Evolutionary conservation across 164 flowering plant genomes (phyloP), one percentile per base, ranked within the genome.

Genomic region (Chimonanthus praecox): DNA sequence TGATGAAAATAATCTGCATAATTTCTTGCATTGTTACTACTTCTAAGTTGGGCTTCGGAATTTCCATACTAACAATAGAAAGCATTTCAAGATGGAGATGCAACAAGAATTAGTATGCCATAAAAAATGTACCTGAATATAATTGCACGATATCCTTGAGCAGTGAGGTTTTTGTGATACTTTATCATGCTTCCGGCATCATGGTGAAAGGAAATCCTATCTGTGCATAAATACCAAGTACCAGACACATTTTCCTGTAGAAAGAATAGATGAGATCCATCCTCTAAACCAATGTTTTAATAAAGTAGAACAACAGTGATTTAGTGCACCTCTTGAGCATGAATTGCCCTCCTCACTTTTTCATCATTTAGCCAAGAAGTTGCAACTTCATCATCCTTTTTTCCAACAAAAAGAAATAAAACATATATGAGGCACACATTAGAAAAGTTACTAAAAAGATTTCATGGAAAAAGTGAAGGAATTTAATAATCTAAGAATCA

Each of bases 141-240:
- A 47, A 96, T 95, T 44, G 97, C 99, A 8, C 86, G 88, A 70
- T 80, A 88, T 73, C 98, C 97, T 46, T 69, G 71, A 8, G 81
- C 46, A 20, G 97, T 96, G 45, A 94, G 97, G 82, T 94, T 92
- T 77, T 74, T 88, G 82, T 94, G 99, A 81, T 84, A 92, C 50
- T 75, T 75, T 78, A 96, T 89, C 99, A 94, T 91, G 89, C 98
- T 96, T 50, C 97, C 98, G 79, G 90, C 81, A 84, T 94, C 94
- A 82, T 89, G 94, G 49, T 64, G 0, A 75, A 71, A 92, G 5
- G 0, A 1, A 49, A 96, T 83, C 16, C 70, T 82, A 74, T 64
- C 87, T n/a, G 97, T 91, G 68, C 98, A 96, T 47, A 96, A 71
- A 50, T 83, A 88, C 98, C 99, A 95, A n/a, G 64, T 7, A 65